Percentiles rank a stretch among this genome's conserved stretches.
Evolutionary conservation across 192 early-diverging fungal genomes (phyloP).

Genomic region (Entomortierella lignicola): DNA sequence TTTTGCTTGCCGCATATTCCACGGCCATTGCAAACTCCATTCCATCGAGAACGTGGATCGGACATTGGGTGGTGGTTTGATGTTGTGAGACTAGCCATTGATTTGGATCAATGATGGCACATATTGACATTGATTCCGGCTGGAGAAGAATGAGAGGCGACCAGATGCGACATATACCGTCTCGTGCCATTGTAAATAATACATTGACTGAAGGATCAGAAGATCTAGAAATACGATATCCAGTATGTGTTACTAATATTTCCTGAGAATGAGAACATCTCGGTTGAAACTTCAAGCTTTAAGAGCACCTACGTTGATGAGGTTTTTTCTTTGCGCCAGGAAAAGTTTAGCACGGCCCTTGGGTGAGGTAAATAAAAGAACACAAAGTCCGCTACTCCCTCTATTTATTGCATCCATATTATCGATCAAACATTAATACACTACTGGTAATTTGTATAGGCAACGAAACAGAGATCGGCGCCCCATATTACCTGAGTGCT

Average conservation of each 20-base stretch:
- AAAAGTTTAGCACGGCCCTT: conserved; percentile 65
- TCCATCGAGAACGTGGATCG: conserved; percentile 70
- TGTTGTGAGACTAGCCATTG: conserved; percentile 62
- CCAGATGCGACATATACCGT: conserved; percentile 82
- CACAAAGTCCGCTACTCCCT: conserved; percentile 57
- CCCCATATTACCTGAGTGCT: conserved; percentile 17
- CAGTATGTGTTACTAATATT: no score
- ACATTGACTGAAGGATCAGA: conserved; percentile 37
- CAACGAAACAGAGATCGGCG: neutral
- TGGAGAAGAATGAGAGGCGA: conserved; percentile 60
- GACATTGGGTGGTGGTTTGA: conserved; percentile 53
- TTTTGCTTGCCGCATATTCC: conserved; percentile 41
- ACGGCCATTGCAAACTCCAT: conserved; percentile 63
- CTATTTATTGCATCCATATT: conserved; percentile 6
- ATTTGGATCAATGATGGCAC: conserved; percentile 75
- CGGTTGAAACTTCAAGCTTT: neutral
- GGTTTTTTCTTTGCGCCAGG: conserved; percentile 68
- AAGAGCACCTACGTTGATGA: conserved; percentile 34
- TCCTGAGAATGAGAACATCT: neutral
- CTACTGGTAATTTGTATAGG: neutral
- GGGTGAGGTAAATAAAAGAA: conserved; percentile 75
- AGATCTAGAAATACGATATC: neutral
- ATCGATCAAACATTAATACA: neutral
- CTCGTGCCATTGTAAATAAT: conserved; percentile 74
- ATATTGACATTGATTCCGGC: conserved; percentile 70